Percentiles rank a stretch among this genome's conserved stretches.
phyloP scores from a whole-genome alignment of 345 rosid species.

The Excoecaria agallocha region DNA sequence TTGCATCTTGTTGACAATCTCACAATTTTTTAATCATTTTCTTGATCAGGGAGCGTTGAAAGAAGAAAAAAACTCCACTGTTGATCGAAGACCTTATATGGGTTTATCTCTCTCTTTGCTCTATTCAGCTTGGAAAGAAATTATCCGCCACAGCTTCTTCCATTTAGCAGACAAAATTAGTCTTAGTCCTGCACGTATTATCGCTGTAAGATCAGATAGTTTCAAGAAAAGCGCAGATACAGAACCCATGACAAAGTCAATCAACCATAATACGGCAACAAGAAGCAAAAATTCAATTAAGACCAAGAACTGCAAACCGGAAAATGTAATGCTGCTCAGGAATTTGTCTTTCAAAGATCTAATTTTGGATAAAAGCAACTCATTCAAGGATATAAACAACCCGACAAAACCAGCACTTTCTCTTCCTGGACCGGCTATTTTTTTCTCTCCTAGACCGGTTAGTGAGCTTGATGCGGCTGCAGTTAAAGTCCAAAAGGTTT shows the following conservation, averaged over 20 bases:
- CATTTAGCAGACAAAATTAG: constrained; percentile 22
- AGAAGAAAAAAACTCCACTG: not conserved
- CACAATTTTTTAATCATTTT: constrained; percentile 7
- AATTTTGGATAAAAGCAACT: constrained; percentile 20
- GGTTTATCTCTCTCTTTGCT: constrained; percentile 42
- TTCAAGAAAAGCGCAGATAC: constrained; percentile 31
- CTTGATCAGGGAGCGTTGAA: constrained; percentile 15
- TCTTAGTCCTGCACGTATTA: constrained; percentile 19
- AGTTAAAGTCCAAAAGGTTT: constrained; percentile 75
- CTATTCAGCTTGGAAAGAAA: constrained; percentile 41
- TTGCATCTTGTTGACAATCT: not conserved
- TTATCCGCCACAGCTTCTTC: constrained; percentile 22
- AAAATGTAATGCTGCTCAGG: constrained; percentile 27
- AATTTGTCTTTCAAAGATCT: constrained; percentile 35
- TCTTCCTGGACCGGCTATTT: constrained; percentile 47
- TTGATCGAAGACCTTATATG: constrained; percentile 20
- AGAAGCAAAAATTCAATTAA: constrained; percentile 29
- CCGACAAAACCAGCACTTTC: constrained; percentile 37
- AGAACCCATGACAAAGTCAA: constrained; percentile 34
- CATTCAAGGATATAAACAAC: constrained; percentile 13
- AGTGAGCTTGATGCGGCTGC: constrained; percentile 87
- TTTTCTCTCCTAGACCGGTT: constrained; percentile 65
- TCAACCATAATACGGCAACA: not conserved
- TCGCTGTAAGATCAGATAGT: constrained; percentile 27
- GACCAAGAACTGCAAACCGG: constrained; percentile 31